Base-by-base conservation (phyloP, 2,329 filamentous ascomycete species). In the Hypoxylon sp. region DNA sequence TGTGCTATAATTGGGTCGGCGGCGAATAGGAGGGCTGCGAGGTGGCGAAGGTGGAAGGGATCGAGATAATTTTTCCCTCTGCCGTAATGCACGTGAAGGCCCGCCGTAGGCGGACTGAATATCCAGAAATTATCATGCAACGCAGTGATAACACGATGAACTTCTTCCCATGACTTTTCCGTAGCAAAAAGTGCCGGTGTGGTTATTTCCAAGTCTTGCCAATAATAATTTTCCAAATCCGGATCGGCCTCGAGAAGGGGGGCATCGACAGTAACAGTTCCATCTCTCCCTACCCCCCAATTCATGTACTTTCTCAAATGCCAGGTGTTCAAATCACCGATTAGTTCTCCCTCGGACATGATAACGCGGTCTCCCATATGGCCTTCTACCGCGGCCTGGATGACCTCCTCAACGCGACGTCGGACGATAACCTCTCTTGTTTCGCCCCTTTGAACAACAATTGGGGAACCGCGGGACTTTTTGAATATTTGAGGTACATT, bases 1-100 rank as follows among this genome's bases (percentile, higher is more conserved):
- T 74, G 74, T 0, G 25, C 52, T 3, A 76, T 10, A 9, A 75
- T 45, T 0, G 74, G 72, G n/a, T 76, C 74, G 5, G 64, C 71
- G 7, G 69, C 73, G 1, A 66, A 49, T 1, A 71, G 23, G 7
- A 76, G 55, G 6, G 74, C 69, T 0, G 63, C 72, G 4, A 75
- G 72, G 2, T 65, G 59, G 4, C 74, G 63, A 1, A 75, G 30
- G 11, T 69, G 53, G 0, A 0, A 0, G 4, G 73, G 56, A 0
- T 66, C 67, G 7, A 76, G 70, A 14, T 63, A 72, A 0, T 70
- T 38, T 19, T 34, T 67, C 2, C 73, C 72, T 13, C 68, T 32
- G 2, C 73, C 73, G 36, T 72, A 73, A 25, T 75, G 73, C 3
- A 65, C 60, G 48, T 75, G 73, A 17, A 75, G 43, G 0, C 68